Conservation (phyloP, 2,329 filamentous ascomycete genomes). For the Botrytis sinoallii region DNA sequence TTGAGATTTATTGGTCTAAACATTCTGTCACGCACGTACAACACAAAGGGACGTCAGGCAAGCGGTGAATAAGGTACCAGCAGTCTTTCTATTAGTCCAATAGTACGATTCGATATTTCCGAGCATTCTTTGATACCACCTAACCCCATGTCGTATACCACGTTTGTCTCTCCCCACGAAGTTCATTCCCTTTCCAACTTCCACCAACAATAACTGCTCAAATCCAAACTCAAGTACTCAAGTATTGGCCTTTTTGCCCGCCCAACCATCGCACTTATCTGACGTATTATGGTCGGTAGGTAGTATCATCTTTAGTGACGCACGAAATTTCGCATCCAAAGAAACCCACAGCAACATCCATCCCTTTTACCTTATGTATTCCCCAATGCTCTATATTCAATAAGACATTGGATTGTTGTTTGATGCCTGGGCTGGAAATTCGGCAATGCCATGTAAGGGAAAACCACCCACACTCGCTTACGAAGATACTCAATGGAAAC, state of each 20-base stretch:
- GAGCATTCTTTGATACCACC: constrained; percentile 16
- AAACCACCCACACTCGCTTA: constrained; percentile 9
- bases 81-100: constrained; percentile 19
- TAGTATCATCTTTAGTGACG: neutral
- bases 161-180: constrained; percentile 5
- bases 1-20: constrained; percentile 22
- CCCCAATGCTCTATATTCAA: neutral
- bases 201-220: neutral
- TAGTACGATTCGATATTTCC: constrained; percentile 18
- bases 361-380: neutral
- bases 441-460: neutral
- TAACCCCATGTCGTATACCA: constrained; percentile 5
- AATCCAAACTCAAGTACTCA: neutral
- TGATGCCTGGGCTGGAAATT: neutral
- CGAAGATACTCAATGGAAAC: neutral
- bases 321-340: neutral
- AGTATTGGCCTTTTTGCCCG: neutral
- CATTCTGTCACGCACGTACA: constrained; percentile 22
- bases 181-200: neutral
- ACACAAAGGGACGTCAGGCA: constrained; percentile 18
- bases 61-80: constrained; percentile 10
- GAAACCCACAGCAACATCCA: neutral
- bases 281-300: neutral
- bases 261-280: neutral
- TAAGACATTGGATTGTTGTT: neutral